phyloP scores from a whole-genome alignment of 805 yeast species.

The Pichia nanzhaoensis region DNA sequence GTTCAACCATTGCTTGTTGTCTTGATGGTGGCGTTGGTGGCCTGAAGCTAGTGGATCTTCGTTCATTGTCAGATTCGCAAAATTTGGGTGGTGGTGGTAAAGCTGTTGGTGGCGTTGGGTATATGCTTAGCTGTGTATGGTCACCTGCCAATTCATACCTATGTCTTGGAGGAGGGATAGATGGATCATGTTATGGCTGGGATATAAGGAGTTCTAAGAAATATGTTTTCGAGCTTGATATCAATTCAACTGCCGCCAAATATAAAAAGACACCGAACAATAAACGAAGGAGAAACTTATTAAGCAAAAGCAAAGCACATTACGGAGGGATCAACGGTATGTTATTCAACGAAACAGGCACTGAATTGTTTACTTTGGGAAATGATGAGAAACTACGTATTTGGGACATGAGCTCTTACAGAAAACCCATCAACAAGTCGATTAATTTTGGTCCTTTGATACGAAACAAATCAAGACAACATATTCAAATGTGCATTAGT shows the following conservation, averaged over 20 bases:
- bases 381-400: conserved; percentile 73
- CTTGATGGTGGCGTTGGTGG: conserved; percentile 43
- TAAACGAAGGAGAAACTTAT: neutral
- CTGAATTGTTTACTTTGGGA: conserved; percentile 58
- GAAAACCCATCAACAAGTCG: conserved; percentile 44
- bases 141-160: conserved; percentile 57
- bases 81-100: conserved; percentile 40
- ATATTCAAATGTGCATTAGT: conserved; percentile 47
- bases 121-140: conserved; percentile 41
- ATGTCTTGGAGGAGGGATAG: conserved; percentile 73
- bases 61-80: conserved; percentile 69
- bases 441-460: conserved; percentile 75
- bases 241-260: conserved; percentile 25
- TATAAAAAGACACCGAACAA: conserved; percentile 6
- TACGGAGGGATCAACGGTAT: conserved; percentile 74
- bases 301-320: conserved; percentile 52
- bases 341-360: conserved; percentile 65
- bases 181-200: conserved; percentile 81
- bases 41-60: conserved; percentile 56
- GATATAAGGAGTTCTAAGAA: conserved; percentile 67
- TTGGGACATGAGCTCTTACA: conserved; percentile 63
- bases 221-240: conserved; percentile 58
- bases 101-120: conserved; percentile 25
- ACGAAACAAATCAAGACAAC: conserved; percentile 55
- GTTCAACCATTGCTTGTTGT: conserved; percentile 65